Evolutionary conservation across 2,329 filamentous ascomycete genomes (phyloP).

Genomic region (Chrysoporthe austroafricana): DNA sequence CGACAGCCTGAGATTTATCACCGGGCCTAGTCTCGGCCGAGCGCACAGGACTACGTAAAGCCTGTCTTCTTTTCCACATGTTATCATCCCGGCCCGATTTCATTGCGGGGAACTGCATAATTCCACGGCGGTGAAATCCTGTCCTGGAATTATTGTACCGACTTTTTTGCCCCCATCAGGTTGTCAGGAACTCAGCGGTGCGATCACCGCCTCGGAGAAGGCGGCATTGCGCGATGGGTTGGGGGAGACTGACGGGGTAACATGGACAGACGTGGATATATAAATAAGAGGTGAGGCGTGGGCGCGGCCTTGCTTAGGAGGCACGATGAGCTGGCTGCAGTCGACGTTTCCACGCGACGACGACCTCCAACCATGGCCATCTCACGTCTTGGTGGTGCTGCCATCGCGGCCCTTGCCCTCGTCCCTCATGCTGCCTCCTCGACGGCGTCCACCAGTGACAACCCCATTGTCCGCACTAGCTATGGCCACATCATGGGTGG

Average conservation of each 20-base stretch:
- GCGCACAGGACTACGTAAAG: background rate
- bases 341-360: background rate
- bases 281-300: background rate
- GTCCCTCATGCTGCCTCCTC: background rate
- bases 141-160: background rate
- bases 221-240: background rate
- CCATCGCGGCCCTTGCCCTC: constrained; percentile 6
- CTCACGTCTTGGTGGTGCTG: background rate
- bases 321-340: background rate
- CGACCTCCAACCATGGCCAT: background rate
- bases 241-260: background rate
- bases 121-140: background rate
- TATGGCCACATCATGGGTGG: constrained; percentile 10
- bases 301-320: background rate
- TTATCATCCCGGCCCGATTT: background rate
- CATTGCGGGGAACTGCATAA: background rate
- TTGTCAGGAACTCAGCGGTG: background rate
- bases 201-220: background rate
- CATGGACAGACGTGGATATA: background rate
- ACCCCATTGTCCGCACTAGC: constrained; percentile 7
- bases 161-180: background rate
- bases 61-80: background rate
- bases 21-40: constrained; percentile 6
- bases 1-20: background rate
- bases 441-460: background rate